These are phyloP conservation scores for Plectosphaerella plurivora DNA, from an alignment of 2,329 filamentous ascomycete species.

Conservation along the genomic window DNA sequence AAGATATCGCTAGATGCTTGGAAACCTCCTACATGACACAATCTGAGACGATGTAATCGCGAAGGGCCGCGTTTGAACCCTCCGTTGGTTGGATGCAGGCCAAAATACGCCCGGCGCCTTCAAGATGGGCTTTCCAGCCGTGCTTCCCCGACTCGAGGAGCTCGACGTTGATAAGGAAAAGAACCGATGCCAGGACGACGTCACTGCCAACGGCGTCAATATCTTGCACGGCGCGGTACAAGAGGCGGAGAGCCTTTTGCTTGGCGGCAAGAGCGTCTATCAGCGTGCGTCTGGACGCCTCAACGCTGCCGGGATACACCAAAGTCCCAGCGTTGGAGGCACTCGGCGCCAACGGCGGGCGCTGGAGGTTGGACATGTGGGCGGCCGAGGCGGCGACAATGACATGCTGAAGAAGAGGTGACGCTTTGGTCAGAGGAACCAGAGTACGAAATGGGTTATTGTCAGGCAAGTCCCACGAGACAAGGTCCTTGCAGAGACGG, in stretches of 20 bases:
- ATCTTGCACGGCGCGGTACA: conserved; percentile 32
- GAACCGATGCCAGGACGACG: conserved; percentile 38
- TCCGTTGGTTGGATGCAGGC: conserved; percentile 28
- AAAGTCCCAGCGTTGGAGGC: conserved; percentile 5
- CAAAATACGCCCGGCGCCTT: conserved; percentile 40
- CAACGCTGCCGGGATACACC: conserved; percentile 7
- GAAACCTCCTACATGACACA: conserved; percentile 34
- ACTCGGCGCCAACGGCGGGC: conserved; percentile 20
- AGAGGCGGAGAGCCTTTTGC: conserved; percentile 36
- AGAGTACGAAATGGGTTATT: conserved; percentile 42
- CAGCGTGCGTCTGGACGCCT: conserved; percentile 23
- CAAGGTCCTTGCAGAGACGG: conserved; percentile 49
- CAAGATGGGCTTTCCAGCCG: conserved; percentile 42
- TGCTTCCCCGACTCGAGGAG: conserved; percentile 44
- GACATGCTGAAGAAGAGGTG: conserved; percentile 40
- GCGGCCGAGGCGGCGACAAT: conserved; percentile 44
- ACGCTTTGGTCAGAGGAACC: conserved; percentile 33
- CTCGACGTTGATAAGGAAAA: conserved; percentile 47
- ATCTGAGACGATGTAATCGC: conserved; percentile 42
- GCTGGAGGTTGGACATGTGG: conserved; percentile 39
- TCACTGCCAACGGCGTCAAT: conserved; percentile 31
- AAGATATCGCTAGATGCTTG: background rate
- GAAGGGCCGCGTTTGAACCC: conserved; percentile 27
- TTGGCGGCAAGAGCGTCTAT: conserved; percentile 41
- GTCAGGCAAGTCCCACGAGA: conserved; percentile 37